A percentile compares a stretch with the other conserved stretches of the same genome.
Conservation (phyloP, 768 basidiomycete genomes). For the Suillus weaverae region DNA sequence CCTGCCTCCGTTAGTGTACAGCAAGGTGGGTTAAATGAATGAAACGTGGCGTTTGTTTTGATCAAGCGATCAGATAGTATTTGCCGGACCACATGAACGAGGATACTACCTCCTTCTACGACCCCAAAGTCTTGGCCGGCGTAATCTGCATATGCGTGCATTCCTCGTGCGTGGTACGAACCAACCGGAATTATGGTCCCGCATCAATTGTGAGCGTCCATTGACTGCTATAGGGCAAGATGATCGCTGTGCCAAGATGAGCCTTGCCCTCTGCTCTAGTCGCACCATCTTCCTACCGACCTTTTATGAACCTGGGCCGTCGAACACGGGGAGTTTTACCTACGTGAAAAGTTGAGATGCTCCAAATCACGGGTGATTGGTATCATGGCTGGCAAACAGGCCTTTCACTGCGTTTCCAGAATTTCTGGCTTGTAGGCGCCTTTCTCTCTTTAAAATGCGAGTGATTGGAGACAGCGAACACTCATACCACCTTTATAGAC, state of each 20-base stretch:
- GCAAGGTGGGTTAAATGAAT: slow-evolving; percentile 5
- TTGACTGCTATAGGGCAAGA: not conserved
- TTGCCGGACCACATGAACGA: not conserved
- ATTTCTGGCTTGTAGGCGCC: not conserved
- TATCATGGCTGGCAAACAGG: not conserved
- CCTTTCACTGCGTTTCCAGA: not conserved
- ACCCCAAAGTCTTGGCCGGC: not conserved
- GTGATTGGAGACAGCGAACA: not conserved
- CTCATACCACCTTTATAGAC: not conserved
- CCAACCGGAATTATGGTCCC: too few relatives aligned
- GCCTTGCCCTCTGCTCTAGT: not conserved
- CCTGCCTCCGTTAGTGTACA: not conserved
- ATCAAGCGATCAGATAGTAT: not conserved
- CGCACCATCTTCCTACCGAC: not conserved
- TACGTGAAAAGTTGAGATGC: not conserved
- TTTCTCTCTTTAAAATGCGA: not conserved
- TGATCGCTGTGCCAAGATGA: not conserved
- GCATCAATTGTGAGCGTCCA: not conserved
- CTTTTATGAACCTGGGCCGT: not conserved
- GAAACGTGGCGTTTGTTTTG: not conserved
- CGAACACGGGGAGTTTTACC: not conserved
- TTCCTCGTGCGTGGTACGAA: too few relatives aligned
- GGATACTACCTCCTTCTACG: not conserved
- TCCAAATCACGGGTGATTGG: not conserved
- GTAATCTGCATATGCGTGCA: not conserved